phyloP scores from a whole-genome alignment of 2,329 filamentous ascomycete species.

The Clonostachys rosea region DNA sequence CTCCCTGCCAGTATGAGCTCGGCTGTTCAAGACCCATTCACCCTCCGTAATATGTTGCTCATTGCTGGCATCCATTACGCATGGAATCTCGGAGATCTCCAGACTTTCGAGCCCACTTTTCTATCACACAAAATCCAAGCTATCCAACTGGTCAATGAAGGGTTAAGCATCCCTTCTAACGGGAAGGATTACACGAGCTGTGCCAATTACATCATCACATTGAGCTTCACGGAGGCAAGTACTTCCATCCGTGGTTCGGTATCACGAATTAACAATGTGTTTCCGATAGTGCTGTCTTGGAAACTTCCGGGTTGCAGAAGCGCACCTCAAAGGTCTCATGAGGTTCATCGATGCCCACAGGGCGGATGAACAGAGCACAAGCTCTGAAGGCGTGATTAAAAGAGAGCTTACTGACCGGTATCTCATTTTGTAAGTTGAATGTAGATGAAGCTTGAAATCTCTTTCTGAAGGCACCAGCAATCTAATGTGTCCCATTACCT shows the following conservation, averaged over 20 bases:
- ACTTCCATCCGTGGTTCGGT: too few species aligned
- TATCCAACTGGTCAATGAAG: neutral
- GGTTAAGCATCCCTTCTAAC: too few species aligned
- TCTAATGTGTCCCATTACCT: too few species aligned
- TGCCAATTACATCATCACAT: too few species aligned
- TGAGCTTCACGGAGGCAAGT: too few species aligned
- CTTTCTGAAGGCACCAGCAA: too few species aligned
- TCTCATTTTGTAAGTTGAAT: neutral
- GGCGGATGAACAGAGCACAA: neutral
- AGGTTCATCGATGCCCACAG: neutral
- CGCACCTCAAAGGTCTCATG: neutral
- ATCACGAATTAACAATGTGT: too few species aligned
- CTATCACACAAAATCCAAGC: neutral
- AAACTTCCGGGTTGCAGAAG: neutral
- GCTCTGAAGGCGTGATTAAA: neutral
- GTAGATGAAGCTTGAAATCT: too few species aligned
- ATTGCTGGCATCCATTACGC: neutral
- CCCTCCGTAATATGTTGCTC: neutral
- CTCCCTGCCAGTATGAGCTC: neutral
- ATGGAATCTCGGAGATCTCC: neutral
- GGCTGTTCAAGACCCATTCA: neutral
- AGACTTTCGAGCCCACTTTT: neutral
- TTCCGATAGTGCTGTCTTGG: neutral
- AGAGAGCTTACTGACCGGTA: neutral
- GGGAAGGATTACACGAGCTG: too few species aligned